Evolutionary conservation across 805 yeast species (phyloP).

Genomic region (Sugiyamaella valdiviana): DNA sequence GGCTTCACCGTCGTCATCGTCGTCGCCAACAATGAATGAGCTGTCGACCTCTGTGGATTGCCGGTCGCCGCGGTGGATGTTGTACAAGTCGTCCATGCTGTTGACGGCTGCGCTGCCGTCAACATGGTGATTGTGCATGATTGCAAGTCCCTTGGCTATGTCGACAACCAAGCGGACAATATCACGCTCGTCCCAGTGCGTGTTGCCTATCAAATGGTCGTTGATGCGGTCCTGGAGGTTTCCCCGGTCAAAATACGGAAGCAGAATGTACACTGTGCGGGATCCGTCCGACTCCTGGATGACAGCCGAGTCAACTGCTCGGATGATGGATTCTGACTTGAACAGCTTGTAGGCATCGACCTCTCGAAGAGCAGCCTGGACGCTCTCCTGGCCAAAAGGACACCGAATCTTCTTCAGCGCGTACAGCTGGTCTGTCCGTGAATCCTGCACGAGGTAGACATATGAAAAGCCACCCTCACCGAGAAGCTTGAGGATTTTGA

Average conservation of each 20-base stretch:
- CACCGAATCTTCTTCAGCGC: slow-evolving; percentile 85
- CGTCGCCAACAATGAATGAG: background rate
- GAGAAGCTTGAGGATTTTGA: slow-evolving; percentile 59
- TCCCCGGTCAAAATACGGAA: slow-evolving; percentile 70
- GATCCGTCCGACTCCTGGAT: slow-evolving; percentile 72
- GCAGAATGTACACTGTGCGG: slow-evolving; percentile 65
- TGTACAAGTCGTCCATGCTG: background rate
- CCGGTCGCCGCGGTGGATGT: background rate
- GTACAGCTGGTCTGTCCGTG: slow-evolving; percentile 41
- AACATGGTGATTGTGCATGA: slow-evolving; percentile 53
- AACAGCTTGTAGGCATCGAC: slow-evolving; percentile 70
- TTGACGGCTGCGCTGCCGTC: background rate
- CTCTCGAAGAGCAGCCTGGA: slow-evolving; percentile 69
- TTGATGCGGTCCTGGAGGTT: slow-evolving; percentile 80
- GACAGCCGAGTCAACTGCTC: slow-evolving; percentile 63
- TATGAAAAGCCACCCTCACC: slow-evolving; percentile 91
- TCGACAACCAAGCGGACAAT: slow-evolving; percentile 59
- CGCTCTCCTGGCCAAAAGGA: slow-evolving; percentile 75
- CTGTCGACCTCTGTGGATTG: background rate
- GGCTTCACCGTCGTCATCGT: background rate
- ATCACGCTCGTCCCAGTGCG: slow-evolving; percentile 53
- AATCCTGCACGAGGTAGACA: slow-evolving; percentile 64
- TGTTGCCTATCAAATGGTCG: slow-evolving; percentile 50
- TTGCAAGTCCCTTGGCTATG: slow-evolving; percentile 65
- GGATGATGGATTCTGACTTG: slow-evolving; percentile 56